Evolutionary conservation across 1,284 basidiomycete species (phyloP).

Genomic region (Malassezia psittaci): DNA sequence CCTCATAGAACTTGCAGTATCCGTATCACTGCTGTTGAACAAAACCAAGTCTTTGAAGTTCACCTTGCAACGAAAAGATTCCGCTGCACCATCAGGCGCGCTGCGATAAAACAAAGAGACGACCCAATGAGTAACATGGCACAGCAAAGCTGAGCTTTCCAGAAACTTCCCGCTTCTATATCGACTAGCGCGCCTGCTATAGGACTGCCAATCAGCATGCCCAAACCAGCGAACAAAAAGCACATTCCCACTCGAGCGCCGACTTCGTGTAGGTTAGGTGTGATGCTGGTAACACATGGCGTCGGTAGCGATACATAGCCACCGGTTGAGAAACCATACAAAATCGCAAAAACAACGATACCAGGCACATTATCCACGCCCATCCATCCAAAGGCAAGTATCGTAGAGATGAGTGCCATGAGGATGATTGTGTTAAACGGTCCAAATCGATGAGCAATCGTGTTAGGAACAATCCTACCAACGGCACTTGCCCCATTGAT

Average conservation of each 20-base stretch:
- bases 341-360: conserved; percentile 22
- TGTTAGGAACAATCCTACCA: conserved; percentile 44
- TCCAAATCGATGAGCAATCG: conserved; percentile 44
- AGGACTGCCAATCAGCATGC: conserved; percentile 19
- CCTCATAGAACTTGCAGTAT: no score
- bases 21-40: no score
- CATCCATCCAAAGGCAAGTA: conserved; percentile 26
- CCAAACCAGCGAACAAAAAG: conserved; percentile 7
- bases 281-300: conserved; percentile 2
- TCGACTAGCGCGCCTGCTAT: conserved; percentile 16
- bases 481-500: conserved; percentile 32
- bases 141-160: conserved; percentile 15
- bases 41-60: no score
- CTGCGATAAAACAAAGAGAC: not conserved
- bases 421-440: conserved; percentile 46
- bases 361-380: not conserved
- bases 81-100: not conserved
- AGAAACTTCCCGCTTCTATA: not conserved
- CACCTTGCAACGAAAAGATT: not conserved
- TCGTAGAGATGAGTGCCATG: conserved; percentile 27
- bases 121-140: not conserved
- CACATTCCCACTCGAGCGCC: conserved; percentile 5
- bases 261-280: not conserved
- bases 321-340: conserved; percentile 32
- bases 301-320: conserved; percentile 26